Evolutionary conservation across 2,329 filamentous ascomycete species (phyloP), one percentile per base, ranked within the genome.

Genomic region (Fusarium domesticum): DNA sequence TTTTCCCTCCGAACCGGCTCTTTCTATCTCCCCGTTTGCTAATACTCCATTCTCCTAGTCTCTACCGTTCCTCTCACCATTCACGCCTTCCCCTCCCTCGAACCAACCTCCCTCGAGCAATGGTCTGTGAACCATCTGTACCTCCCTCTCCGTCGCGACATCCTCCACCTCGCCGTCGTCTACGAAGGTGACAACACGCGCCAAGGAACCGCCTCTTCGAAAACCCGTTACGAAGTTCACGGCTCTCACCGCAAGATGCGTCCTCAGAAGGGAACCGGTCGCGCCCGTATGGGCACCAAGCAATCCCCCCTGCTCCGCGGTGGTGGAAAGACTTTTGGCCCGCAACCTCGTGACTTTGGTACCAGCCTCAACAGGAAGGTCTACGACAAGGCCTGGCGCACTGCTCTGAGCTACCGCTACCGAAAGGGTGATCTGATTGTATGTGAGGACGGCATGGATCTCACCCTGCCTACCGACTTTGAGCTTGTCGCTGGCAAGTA

Each of bases 311-410:
- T 95, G 66, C 71, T 89, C 33, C 77, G 78, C 50, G 93, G 93
- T 53, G 93, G 93, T 68, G 92, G 90, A 69, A 92, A 95, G 58
- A 75, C 83, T 1, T 89, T 90, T 62, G 93, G 93, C n/a, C 93
- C 93, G 19, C 84, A 91, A 59, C 91, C 91, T 18, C 80, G 93
- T 65, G 89, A 97, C 71, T 98, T 98, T 64, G 81, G 81, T 48
- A 95, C 91, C 17, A 78, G 79, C 14, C 75, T 98, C 43, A 90
- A 86, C 59, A 78, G 79, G 64, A 97, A 97, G 73, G 81, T 96
- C 37, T 98, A 98, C 72, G 91, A 97, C 69, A 77, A 95, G 59
- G 93, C 93, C 8, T 97, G 89, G 89, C 83, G 93, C 64, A 97
- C 87, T 34, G 93, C 93, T 10, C 77, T 98, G 54, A 93, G 87